Conservation (phyloP, 306 rosid genomes). For the Cucumis cinereus region DNA sequence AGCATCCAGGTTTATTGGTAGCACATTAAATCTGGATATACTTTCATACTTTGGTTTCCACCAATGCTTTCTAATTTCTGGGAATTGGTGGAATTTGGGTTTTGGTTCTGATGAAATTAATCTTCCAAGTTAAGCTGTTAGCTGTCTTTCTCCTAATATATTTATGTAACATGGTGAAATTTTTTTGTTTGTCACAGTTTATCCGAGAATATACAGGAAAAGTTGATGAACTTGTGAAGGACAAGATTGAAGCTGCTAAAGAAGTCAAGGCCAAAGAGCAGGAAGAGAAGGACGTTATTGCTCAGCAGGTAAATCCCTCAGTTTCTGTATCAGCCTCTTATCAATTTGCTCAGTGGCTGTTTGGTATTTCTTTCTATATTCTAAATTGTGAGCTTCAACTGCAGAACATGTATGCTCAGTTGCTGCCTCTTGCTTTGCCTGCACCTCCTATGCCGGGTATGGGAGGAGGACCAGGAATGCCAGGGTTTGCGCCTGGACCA, state of each 20-base stretch:
- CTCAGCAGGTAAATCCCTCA: slow-evolving; percentile 55
- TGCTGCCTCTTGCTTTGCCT: slow-evolving; percentile 95
- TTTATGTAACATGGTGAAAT: not conserved
- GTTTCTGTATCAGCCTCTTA: not conserved
- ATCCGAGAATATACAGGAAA: slow-evolving; percentile 95
- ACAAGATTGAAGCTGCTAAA: slow-evolving; percentile 63
- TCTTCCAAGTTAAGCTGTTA: not conserved
- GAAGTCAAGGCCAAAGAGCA: slow-evolving; percentile 70
- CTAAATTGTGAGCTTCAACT: slow-evolving; percentile 14
- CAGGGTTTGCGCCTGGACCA: slow-evolving; percentile 65
- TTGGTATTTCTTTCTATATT: not conserved
- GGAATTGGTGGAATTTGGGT: not conserved
- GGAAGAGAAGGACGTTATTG: slow-evolving; percentile 83
- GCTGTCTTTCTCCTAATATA: not conserved
- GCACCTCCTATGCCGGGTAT: slow-evolving; percentile 96
- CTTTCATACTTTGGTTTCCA: not conserved
- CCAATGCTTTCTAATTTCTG: not conserved
- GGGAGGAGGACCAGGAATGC: slow-evolving; percentile 69
- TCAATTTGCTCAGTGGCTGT: not conserved
- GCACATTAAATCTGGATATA: not conserved
- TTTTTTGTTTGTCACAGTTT: slow-evolving; percentile 39
- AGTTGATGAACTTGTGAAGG: slow-evolving; percentile 87
- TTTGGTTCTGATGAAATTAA: not conserved
- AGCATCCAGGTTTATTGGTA: not conserved
- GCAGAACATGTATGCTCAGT: slow-evolving; percentile 98